Evolutionary conservation across 176 grass and related monocot genomes (phyloP).

Genomic region (Oryza glaberrima): DNA sequence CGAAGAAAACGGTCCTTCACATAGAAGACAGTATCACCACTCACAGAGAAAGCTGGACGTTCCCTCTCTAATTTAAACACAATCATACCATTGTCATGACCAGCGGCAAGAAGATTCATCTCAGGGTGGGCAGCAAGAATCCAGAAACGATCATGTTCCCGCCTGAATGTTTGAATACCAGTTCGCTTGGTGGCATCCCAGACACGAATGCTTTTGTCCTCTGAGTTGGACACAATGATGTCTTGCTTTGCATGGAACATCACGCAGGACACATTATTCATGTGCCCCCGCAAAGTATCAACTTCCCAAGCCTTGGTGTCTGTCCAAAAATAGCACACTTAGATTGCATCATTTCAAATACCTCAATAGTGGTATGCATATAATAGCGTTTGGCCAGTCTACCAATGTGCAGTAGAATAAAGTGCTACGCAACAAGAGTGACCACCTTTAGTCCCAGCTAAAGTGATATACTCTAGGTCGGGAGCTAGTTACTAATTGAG

Average conservation of each 20-base stretch:
- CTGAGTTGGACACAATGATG: constrained; percentile 96
- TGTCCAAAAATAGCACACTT: constrained; percentile 40
- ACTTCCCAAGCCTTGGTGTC: constrained; percentile 99
- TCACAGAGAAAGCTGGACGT: constrained; percentile 81
- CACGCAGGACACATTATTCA: constrained; percentile 98
- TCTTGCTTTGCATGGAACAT: constrained; percentile 99
- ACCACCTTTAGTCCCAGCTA: background rate
- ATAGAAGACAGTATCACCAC: constrained; percentile 82
- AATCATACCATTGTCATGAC: constrained; percentile 96
- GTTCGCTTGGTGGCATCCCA: constrained; percentile 99
- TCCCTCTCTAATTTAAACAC: constrained; percentile 98
- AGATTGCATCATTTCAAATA: constrained; percentile 13
- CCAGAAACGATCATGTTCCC: constrained; percentile 98
- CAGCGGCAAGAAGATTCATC: constrained; percentile 96
- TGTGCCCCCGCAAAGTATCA: constrained; percentile 94
- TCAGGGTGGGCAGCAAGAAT: constrained; percentile 94
- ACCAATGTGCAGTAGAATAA: background rate
- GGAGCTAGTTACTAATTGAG: background rate
- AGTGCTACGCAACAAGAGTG: background rate
- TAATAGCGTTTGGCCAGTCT: background rate
- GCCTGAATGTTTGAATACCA: constrained; percentile 86
- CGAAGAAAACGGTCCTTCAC: constrained; percentile 94
- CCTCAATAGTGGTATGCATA: background rate
- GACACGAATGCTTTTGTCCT: constrained; percentile 96
- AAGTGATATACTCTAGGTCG: background rate